These are phyloP conservation scores for Saturnispora saitoi DNA, from an alignment of 805 yeast genomes.

Conservation along the genomic window DNA sequence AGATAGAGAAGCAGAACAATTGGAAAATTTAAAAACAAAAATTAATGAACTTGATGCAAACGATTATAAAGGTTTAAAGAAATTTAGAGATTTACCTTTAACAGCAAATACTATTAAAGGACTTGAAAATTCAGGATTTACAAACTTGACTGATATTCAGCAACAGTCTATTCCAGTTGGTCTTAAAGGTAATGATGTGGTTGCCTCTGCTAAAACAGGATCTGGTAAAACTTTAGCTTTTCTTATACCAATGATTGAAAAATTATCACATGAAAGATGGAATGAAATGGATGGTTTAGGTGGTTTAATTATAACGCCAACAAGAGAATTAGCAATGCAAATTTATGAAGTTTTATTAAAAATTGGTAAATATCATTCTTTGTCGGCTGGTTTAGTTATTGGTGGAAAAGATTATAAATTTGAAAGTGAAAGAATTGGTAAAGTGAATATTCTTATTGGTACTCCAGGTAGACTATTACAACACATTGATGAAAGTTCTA, in stretches of 20 bases:
- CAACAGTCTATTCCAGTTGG: conserved; percentile 67
- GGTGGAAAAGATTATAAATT: conserved; percentile 86
- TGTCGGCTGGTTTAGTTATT: conserved; percentile 85
- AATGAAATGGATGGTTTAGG: conserved; percentile 83
- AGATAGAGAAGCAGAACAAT: conserved; percentile 27
- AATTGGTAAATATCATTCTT: conserved; percentile 64
- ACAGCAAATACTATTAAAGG: conserved; percentile 60
- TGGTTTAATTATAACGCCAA: conserved; percentile 83
- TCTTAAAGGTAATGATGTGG: conserved; percentile 66
- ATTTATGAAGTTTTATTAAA: conserved; percentile 80
- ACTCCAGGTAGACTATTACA: conserved; percentile 90
- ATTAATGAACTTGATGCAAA: conserved; percentile 48
- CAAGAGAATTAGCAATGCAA: conserved; percentile 86
- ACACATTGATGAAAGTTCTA: conserved; percentile 84
- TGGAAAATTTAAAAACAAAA: conserved; percentile 38
- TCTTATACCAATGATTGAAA: conserved; percentile 69
- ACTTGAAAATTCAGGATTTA: conserved; percentile 66
- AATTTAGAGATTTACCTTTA: conserved; percentile 74
- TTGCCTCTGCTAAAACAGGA: conserved; percentile 87
- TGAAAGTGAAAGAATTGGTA: conserved; percentile 71
- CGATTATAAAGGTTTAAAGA: conserved; percentile 29
- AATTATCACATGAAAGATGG: conserved; percentile 61
- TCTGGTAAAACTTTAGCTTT: conserved; percentile 90
- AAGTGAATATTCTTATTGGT: conserved; percentile 76
- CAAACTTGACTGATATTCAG: conserved; percentile 81